These are phyloP conservation scores for Gomphus sp. DNA, from an alignment of 1,284 basidiomycete genomes.

Conservation along the genomic window DNA sequence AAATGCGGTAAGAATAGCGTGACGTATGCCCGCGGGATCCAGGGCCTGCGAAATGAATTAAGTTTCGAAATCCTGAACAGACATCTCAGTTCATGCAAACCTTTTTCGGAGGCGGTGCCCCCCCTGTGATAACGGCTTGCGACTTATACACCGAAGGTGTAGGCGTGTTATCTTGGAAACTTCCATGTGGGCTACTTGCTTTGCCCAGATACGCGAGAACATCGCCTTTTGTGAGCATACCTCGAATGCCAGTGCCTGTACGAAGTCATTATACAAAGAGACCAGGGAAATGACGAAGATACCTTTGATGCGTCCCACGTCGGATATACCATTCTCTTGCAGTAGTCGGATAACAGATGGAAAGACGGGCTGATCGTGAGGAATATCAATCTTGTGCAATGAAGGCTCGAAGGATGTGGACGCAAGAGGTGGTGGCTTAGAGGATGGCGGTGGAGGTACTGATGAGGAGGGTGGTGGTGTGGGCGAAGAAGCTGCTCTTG, in stretches of 20 bases:
- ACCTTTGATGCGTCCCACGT: constrained; percentile 49
- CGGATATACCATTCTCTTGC: constrained; percentile 45
- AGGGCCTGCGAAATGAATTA: constrained; percentile 29
- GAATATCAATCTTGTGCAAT: constrained; percentile 23
- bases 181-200: constrained; percentile 70
- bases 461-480: constrained; percentile 15
- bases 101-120: constrained; percentile 7
- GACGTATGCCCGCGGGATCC: constrained; percentile 61
- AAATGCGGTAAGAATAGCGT: constrained; percentile 65
- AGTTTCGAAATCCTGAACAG: not conserved
- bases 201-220: constrained; percentile 75
- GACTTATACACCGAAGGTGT: constrained; percentile 7
- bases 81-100: constrained; percentile 11
- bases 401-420: constrained; percentile 18
- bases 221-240: constrained; percentile 90
- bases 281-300: not conserved
- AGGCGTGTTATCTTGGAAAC: constrained; percentile 36
- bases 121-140: constrained; percentile 7
- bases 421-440: constrained; percentile 17
- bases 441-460: constrained; percentile 16
- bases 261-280: not conserved
- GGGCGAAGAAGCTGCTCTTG: constrained; percentile 10
- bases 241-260: constrained; percentile 66
- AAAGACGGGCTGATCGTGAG: constrained; percentile 58
- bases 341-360: constrained; percentile 72